Conservation (phyloP, 768 basidiomycete species). For the Kwoniella pini region DNA sequence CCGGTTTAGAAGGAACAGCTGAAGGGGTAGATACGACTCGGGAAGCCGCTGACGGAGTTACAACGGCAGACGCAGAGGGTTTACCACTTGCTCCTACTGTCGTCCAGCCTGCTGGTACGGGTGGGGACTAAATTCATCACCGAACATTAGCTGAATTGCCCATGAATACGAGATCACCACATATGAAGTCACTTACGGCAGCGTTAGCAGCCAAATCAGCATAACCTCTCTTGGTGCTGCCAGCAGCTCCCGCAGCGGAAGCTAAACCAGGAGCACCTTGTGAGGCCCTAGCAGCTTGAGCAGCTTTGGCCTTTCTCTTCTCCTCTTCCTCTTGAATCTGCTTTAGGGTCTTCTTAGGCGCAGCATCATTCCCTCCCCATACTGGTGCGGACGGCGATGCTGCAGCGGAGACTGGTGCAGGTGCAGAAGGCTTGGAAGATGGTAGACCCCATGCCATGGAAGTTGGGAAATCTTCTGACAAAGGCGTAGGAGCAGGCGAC, state of each 20-base stretch:
- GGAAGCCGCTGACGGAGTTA: conserved; percentile 25
- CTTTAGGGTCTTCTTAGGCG: conserved; percentile 88
- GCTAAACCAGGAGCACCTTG: conserved; percentile 57
- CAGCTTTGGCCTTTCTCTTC: conserved; percentile 66
- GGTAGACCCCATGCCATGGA: conserved; percentile 64
- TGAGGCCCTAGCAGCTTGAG: conserved; percentile 59
- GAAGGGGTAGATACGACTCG: conserved; percentile 8
- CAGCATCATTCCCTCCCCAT: conserved; percentile 65
- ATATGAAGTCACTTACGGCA: conserved; percentile 18
- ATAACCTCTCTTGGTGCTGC: conserved; percentile 66
- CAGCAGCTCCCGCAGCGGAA: conserved; percentile 33
- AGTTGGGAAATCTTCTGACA: conserved; percentile 22
- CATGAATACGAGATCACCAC: neutral
- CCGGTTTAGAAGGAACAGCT: conserved; percentile 50
- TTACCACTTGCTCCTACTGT: conserved; percentile 76
- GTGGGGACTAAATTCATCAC: conserved; percentile 14
- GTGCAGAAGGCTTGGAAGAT: conserved; percentile 60
- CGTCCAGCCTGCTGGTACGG: conserved; percentile 68
- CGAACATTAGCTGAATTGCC: neutral
- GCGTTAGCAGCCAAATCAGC: conserved; percentile 72
- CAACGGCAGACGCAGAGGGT: conserved; percentile 37
- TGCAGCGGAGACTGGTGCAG: conserved; percentile 62
- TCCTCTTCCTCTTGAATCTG: conserved; percentile 99
- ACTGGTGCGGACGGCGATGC: conserved; percentile 56
- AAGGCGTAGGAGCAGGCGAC: conserved; percentile 48